These are phyloP conservation scores for Tympanopsis confertula DNA, from an alignment of 2,329 filamentous ascomycete species.

Conservation along the genomic window DNA sequence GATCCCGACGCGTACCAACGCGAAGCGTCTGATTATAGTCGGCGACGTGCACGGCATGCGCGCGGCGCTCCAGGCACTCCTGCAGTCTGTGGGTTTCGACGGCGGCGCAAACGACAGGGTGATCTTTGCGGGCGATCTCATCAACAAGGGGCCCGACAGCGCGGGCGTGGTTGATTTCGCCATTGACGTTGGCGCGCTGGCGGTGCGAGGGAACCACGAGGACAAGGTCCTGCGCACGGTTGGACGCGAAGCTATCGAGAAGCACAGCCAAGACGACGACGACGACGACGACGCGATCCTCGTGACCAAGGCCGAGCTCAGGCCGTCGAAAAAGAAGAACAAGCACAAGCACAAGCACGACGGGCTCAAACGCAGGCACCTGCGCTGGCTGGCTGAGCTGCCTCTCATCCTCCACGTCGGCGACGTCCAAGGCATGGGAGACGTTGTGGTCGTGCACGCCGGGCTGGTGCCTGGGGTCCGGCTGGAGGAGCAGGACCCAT, in stretches of 20 bases:
- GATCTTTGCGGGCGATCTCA: conserved; percentile 65
- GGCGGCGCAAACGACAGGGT: conserved; percentile 53
- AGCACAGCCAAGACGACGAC: conserved; percentile 13
- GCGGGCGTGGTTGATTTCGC: conserved; percentile 65
- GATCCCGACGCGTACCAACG: conserved; percentile 19
- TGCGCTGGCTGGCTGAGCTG: conserved; percentile 56
- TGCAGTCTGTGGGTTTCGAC: conserved; percentile 56
- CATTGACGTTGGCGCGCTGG: conserved; percentile 62
- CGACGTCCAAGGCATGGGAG: conserved; percentile 42
- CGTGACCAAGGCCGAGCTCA: conserved; percentile 10
- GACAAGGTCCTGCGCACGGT: conserved; percentile 64
- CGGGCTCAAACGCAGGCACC: conserved; percentile 39
- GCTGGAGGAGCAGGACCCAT: conserved; percentile 62
- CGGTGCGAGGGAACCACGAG: conserved; percentile 87
- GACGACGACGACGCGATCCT: conserved; percentile 9
- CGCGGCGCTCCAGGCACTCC: conserved; percentile 49
- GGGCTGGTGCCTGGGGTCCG: conserved; percentile 69
- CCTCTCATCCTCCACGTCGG: conserved; percentile 72
- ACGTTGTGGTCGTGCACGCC: conserved; percentile 70
- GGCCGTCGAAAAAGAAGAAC: conserved; percentile 1
- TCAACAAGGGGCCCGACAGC: conserved; percentile 81
- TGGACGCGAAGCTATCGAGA: conserved; percentile 7
- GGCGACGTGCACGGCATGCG: conserved; percentile 91
- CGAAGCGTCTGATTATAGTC: conserved; percentile 62
- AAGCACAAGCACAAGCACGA: not conserved